Base-by-base conservation (phyloP, 1,139 yeast genomes). In the Arxiozyma slooffiae region DNA sequence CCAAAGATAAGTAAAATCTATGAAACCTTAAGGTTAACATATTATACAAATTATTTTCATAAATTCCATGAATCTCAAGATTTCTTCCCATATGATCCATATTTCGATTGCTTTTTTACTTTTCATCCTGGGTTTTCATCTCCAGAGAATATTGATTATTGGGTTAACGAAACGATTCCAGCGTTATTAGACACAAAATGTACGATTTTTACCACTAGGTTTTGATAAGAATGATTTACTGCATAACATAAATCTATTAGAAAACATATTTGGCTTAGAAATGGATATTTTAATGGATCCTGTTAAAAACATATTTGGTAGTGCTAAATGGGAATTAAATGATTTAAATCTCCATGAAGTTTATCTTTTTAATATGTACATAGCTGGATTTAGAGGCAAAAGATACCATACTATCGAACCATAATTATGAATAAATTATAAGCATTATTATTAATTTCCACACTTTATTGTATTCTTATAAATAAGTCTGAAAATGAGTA, bases 1-100 rank as follows among this genome's bases (percentile, higher is more conserved):
- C 87, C 96, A 17, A 73, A 85, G 38, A 80, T 82, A 37, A 79
- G 81, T 61, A 78, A 94, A 63, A 73, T 85, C 50, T 96, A 88
- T 67, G 85, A 81, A 49, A 82, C 85, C 55, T 70, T 92, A 63
- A 75, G 85, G 34, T 75, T 90, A 57, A 79, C 84, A 54, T 85
- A 85, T 69, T 96, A 90, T 67, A 86, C 97, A 2, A 85, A 85
- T 62, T 90, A 84, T 68, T 92, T 92, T 80, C 89, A 89, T 64
- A 92, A 85, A 48, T 75, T 85, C 53, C 95, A 92, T 68, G 88
- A 88, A 60, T 83, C 86, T 52, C 95, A 92, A 60, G 97, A 90
- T 69, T 84, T 92, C 66, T 88, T 89, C 82, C 98, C 98, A 17
- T 92, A 89, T 67, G 98, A 92, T 68, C 98, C 98, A 41, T 92